Evolutionary conservation across 192 early-diverging fungal species (phyloP).

Genomic region (Podila epicladia): DNA sequence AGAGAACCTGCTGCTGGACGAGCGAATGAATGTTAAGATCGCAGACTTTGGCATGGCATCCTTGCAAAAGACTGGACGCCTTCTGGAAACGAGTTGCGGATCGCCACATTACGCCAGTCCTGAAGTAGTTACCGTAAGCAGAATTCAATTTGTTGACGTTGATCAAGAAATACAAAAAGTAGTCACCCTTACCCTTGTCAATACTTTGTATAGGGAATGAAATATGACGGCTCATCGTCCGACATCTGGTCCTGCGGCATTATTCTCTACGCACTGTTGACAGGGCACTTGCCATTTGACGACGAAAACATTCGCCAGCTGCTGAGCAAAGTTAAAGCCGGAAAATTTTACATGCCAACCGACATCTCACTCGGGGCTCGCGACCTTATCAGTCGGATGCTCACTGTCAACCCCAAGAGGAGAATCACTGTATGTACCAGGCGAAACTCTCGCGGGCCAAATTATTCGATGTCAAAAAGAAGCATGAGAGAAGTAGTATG

Average conservation of each 20-base stretch:
- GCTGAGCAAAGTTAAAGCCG: constrained; percentile 56
- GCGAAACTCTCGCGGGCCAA: not conserved
- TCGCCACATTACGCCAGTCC: constrained; percentile 82
- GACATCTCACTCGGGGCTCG: constrained; percentile 60
- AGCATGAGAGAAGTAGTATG: not conserved
- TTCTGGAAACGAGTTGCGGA: constrained; percentile 71
- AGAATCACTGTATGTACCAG: constrained; percentile 51
- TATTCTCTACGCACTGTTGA: constrained; percentile 79
- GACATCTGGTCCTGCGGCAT: constrained; percentile 88
- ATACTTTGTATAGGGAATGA: constrained; percentile 41
- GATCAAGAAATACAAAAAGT: not conserved
- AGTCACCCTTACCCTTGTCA: too few species aligned
- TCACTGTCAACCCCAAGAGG: constrained; percentile 56
- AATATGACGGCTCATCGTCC: constrained; percentile 74
- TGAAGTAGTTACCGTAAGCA: constrained; percentile 61
- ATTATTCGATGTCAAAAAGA: not conserved
- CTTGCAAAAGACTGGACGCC: constrained; percentile 55
- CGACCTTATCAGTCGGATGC: constrained; percentile 59
- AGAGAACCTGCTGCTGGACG: constrained; percentile 63
- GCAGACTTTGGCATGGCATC: constrained; percentile 74
- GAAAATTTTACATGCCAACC: constrained; percentile 61
- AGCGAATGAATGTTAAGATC: constrained; percentile 64
- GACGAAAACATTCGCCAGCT: constrained; percentile 49
- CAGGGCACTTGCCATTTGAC: constrained; percentile 81
- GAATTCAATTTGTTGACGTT: not conserved